Conservation (phyloP, 495 filamentous ascomycete genomes). For the Evansstolkia leycettana region DNA sequence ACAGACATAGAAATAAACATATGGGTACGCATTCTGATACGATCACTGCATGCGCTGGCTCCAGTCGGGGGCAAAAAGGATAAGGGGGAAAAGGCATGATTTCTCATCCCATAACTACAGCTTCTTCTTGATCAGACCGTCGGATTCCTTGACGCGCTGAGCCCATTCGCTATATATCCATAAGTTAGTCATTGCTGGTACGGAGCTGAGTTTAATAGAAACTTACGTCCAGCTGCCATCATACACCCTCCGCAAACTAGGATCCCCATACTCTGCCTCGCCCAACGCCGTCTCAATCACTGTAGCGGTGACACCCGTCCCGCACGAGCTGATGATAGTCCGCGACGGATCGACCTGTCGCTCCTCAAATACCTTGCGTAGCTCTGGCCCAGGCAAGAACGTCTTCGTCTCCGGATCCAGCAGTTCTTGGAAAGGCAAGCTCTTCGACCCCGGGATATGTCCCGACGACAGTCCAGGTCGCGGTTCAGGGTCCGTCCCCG, state of each 20-base stretch:
- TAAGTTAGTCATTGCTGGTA: too few species aligned
- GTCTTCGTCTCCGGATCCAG: conserved; percentile 74
- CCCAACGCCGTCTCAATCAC: conserved; percentile 79
- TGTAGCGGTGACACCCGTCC: conserved; percentile 90
- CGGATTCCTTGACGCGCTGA: conserved; percentile 48
- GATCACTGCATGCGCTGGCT: conserved; percentile 12
- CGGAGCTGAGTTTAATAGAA: not conserved
- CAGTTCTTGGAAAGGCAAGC: conserved; percentile 65
- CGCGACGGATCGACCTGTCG: conserved; percentile 70
- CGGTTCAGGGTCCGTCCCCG: conserved; percentile 76
- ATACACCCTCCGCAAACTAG: conserved; percentile 64
- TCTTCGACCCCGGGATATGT: conserved; percentile 83
- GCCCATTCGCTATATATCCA: conserved; percentile 75
- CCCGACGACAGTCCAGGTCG: conserved; percentile 77
- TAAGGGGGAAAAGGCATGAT: conserved; percentile 2
- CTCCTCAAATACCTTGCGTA: conserved; percentile 62
- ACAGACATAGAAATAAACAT: too few species aligned
- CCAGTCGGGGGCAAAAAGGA: too few species aligned
- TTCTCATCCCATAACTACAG: conserved; percentile 7
- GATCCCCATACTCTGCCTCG: conserved; percentile 60
- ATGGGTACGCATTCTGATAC: too few species aligned
- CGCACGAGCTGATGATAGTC: conserved; percentile 80
- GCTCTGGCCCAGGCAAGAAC: conserved; percentile 56
- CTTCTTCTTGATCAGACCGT: conserved; percentile 47
- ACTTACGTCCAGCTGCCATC: conserved; percentile 98